These are phyloP conservation scores for Parvularia atlantis DNA, from an alignment of 78 protist species.

Conservation along the genomic window DNA sequence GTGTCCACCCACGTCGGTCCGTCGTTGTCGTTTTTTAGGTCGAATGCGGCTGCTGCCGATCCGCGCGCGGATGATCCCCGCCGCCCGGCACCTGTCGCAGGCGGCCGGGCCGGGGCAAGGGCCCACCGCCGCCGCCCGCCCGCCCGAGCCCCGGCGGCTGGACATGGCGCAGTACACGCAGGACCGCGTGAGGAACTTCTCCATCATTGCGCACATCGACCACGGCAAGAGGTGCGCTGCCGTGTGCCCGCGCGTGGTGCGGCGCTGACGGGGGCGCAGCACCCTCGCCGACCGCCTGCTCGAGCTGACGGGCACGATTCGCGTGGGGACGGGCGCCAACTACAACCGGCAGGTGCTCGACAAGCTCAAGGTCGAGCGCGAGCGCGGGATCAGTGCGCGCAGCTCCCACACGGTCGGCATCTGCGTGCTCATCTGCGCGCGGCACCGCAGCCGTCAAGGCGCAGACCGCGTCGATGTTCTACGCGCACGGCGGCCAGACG, in stretches of 20 bases:
- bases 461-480: conserved; percentile 27
- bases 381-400: conserved; percentile 76
- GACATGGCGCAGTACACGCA: neutral
- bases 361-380: conserved; percentile 49
- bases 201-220: conserved; percentile 46
- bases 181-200: conserved; percentile 36
- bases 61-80: no score
- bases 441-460: conserved; percentile 78
- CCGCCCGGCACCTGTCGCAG: no score
- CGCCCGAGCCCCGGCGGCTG: no score
- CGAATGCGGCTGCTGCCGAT: no score
- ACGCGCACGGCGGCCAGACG: conserved; percentile 2
- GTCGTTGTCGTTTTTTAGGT: no score
- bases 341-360: conserved; percentile 37
- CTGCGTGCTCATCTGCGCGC: no score
- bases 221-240: conserved; percentile 22
- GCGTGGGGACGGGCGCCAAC: neutral
- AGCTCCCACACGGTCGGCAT: no score
- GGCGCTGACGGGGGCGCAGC: neutral
- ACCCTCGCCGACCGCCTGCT: conserved; percentile 54
- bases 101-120: no score
- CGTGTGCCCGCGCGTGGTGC: neutral
- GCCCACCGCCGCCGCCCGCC: no score
- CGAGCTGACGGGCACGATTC: conserved; percentile 12
- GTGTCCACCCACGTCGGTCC: no score